Conservation (phyloP, 306 rosid genomes). For the Begonia peltatifolia region DNA sequence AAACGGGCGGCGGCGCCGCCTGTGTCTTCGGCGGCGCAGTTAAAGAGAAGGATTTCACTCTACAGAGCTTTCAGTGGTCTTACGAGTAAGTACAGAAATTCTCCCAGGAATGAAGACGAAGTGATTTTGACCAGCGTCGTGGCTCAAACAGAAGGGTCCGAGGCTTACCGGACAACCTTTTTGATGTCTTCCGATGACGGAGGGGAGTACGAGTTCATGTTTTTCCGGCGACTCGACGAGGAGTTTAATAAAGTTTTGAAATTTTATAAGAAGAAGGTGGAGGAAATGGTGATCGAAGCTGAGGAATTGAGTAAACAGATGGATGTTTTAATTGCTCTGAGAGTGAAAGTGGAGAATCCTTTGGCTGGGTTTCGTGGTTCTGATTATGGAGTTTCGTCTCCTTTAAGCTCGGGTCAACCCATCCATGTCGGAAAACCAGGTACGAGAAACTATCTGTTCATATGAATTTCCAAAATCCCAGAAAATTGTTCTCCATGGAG, state of each 20-base stretch:
- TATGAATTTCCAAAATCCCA: too few species aligned
- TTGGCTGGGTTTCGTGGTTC: slow-evolving; percentile 9
- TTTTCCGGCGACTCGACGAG: slow-evolving; percentile 46
- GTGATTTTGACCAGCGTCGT: slow-evolving; percentile 31
- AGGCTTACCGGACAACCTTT: slow-evolving; percentile 32
- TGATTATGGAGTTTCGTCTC: slow-evolving; percentile 9
- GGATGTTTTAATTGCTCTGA: slow-evolving; percentile 52
- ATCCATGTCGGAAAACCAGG: slow-evolving; percentile 17
- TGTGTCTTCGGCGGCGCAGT: slow-evolving; percentile 9
- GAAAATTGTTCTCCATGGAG: too few species aligned
- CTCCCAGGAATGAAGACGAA: slow-evolving; percentile 32
- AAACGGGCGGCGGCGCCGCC: background rate
- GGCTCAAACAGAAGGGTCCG: slow-evolving; percentile 19
- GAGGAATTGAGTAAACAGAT: slow-evolving; percentile 62
- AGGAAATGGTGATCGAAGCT: slow-evolving; percentile 39
- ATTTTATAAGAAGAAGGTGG: slow-evolving; percentile 43
- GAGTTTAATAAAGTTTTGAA: slow-evolving; percentile 58
- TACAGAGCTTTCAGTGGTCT: slow-evolving; percentile 71
- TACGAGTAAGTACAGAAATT: slow-evolving; percentile 16
- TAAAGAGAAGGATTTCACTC: slow-evolving; percentile 37
- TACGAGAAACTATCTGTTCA: slow-evolving; percentile 9
- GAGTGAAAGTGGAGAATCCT: slow-evolving; percentile 48
- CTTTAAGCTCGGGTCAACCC: slow-evolving; percentile 11
- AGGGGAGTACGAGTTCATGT: slow-evolving; percentile 33
- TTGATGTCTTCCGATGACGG: slow-evolving; percentile 31